Base-by-base conservation (phyloP, 768 basidiomycete genomes). In the Calocybe gangraenosa region DNA sequence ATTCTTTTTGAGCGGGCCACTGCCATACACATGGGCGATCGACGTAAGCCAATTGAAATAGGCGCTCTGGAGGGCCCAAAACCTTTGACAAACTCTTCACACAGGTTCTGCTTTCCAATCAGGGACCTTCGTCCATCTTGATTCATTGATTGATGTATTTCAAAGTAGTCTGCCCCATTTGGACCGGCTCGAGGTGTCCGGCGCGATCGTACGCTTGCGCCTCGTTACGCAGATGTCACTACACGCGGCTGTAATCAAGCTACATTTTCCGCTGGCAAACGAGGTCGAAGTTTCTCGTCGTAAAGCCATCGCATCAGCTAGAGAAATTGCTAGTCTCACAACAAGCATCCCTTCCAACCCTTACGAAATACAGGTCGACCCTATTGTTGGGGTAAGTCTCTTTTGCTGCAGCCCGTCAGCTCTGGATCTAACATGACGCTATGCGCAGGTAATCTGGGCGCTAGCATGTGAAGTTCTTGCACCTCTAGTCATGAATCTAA, bases 71-170 rank as follows among this genome's bases (percentile, higher is more conserved):
- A n/a, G 7, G 7, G 34, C 14, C 44, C 14, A 10, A 31, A 35
- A 7, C 7, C 10, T 44, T 22, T 3, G 3, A 35, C 10, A 5
- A n/a, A n/a, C n/a, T 20, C 8, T 35, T n/a, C 13, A 18, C 11
- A 30, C 21, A 49, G 47, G 18, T 10, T 18, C 30, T 8, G 38
- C 43, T 19, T 19, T 49, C 10, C 47, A 49, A 36, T 49, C 47
- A 1, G 47, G 42, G 2, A 9, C 38, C 1, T 34, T 40, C 15
- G 19, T 33, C 3, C 47, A 40, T 14, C 37, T 49, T 13, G 47
- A 49, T 15, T 43, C 42, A 7, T 17, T 49, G 30, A 43, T 49
- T 19, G 32, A 49, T 17, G 11, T 9, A 15, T 28, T 44, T 19
- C 36, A 33, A 23, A 33, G 14, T 1, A 49, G 22, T 28, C 14